Evolutionary conservation across 176 grass and related monocot genomes (phyloP).

Genomic region (Carex pumila): DNA sequence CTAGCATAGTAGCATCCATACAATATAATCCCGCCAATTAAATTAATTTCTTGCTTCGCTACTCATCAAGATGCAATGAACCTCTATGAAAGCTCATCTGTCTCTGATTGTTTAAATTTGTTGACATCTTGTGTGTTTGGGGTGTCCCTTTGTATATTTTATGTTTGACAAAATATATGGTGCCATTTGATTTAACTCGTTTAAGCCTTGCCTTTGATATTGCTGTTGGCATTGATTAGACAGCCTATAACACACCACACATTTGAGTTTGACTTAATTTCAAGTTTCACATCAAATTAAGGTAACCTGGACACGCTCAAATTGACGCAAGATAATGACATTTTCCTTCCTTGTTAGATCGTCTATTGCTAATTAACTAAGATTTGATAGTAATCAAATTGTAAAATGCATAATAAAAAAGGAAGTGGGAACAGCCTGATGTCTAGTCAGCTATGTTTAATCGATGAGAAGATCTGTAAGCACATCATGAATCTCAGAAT

Average conservation of each 20-base stretch:
- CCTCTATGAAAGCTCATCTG: background rate
- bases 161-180: too few relatives aligned
- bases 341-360: background rate
- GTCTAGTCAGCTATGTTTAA: too few relatives aligned
- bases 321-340: background rate
- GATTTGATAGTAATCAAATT: background rate
- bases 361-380: background rate
- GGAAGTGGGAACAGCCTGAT: too few relatives aligned
- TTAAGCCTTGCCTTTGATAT: background rate
- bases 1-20: background rate
- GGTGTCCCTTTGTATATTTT: background rate
- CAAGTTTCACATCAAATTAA: background rate
- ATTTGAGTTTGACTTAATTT: conserved; percentile 2
- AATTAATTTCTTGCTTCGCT: background rate
- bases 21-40: background rate
- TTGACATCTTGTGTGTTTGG: background rate
- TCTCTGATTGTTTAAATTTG: background rate
- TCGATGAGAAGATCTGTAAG: too few relatives aligned
- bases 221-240: background rate
- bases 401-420: background rate
- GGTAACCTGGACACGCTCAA: background rate
- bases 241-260: background rate
- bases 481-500: too few relatives aligned
- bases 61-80: background rate
- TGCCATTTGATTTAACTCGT: too few relatives aligned